phyloP scores from a whole-genome alignment of 768 basidiomycete species.

The Neoboletus subvelutipes region DNA sequence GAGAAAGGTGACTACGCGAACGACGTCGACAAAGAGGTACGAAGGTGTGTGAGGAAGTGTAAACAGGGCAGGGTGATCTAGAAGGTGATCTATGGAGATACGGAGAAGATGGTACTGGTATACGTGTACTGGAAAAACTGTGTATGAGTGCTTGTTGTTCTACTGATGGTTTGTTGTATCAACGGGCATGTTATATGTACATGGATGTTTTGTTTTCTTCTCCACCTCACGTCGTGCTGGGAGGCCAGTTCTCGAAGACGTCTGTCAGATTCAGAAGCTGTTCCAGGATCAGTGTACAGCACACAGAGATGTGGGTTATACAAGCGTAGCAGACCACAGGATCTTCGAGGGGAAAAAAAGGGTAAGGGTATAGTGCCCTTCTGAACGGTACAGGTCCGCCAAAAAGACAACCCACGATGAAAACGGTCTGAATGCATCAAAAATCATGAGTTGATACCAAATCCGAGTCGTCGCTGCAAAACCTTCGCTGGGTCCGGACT shows the following conservation, averaged over 20 bases:
- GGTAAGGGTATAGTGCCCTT: no score
- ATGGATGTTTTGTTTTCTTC: background rate
- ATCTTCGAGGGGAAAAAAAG: background rate
- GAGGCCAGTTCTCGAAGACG: background rate
- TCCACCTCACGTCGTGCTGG: background rate
- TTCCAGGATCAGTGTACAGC: background rate
- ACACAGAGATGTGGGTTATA: background rate
- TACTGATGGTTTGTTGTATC: background rate
- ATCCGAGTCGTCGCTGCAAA: no score
- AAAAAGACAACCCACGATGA: background rate
- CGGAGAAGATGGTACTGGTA: background rate
- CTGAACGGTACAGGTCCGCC: background rate
- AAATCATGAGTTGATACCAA: background rate
- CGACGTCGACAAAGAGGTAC: constrained; percentile 58
- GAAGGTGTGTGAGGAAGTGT: background rate
- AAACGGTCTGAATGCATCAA: background rate
- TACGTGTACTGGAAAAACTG: background rate
- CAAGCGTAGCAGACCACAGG: background rate
- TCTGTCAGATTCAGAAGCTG: background rate
- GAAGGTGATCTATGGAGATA: background rate
- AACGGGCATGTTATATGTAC: constrained; percentile 1
- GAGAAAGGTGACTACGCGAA: constrained; percentile 44
- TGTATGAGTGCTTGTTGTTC: background rate
- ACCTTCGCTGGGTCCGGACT: no score
- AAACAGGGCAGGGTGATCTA: background rate